Conservation (phyloP, 257 asterid genomes). For the Striga asiatica region DNA sequence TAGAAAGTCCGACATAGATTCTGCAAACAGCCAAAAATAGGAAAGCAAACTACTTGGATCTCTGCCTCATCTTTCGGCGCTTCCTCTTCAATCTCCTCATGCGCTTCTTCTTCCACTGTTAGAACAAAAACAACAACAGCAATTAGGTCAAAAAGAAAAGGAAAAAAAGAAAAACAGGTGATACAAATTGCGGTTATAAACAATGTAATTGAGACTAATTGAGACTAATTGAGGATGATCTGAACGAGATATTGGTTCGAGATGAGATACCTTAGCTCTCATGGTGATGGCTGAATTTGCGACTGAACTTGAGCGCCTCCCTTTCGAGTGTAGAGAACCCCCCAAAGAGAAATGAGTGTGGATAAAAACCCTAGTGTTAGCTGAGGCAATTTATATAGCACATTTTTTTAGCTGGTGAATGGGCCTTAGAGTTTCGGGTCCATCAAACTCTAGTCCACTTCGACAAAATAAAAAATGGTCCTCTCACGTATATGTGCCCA, state of each 20-base stretch:
- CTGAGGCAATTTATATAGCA: not conserved
- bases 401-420: not conserved
- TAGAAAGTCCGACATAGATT: not conserved
- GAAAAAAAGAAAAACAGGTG: not conserved
- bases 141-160: too few species aligned
- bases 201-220: not conserved
- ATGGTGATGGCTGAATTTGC: constrained; percentile 7
- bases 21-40: not conserved
- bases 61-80: constrained; percentile 51
- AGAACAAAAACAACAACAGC: not conserved
- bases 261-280: constrained; percentile 31
- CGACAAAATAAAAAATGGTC: too few species aligned
- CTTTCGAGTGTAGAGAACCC: not conserved
- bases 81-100: constrained; percentile 44
- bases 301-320: constrained; percentile 9
- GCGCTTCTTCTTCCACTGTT: constrained; percentile 49
- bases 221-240: too few species aligned
- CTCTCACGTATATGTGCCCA: too few species aligned
- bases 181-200: not conserved
- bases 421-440: constrained; percentile 1
- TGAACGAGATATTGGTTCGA: not conserved
- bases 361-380: constrained; percentile 15
- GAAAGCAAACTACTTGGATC: constrained; percentile 25
- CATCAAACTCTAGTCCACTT: too few species aligned
- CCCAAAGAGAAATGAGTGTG: not conserved